Conservation (phyloP, 352 stramenopile species). For the Pythium apleroticum region DNA sequence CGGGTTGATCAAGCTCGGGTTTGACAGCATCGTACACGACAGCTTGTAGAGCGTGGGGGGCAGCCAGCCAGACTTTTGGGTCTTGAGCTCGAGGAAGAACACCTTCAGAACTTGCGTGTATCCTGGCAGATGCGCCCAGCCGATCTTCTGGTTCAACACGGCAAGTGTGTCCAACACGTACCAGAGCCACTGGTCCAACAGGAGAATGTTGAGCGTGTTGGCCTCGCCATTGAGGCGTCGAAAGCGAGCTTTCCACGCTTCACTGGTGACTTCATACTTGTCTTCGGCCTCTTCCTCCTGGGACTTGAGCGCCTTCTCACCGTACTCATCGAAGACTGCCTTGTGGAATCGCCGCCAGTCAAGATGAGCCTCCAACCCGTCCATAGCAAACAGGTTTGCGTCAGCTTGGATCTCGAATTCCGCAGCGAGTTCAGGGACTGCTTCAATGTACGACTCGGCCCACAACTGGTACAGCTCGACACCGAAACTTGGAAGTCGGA, state of each 20-base stretch:
- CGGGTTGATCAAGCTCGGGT: conserved; percentile 85
- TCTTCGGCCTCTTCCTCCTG: conserved; percentile 89
- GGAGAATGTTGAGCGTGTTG: conserved; percentile 87
- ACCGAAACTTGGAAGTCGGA: conserved; percentile 83
- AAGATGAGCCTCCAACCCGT: conserved; percentile 83
- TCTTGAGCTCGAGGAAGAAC: conserved; percentile 89
- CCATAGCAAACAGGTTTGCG: conserved; percentile 87
- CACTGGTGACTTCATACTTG: conserved; percentile 87
- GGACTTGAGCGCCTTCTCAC: conserved; percentile 81
- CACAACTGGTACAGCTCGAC: conserved; percentile 88
- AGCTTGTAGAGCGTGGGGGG: conserved; percentile 87
- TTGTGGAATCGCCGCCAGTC: conserved; percentile 91
- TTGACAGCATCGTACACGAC: conserved; percentile 89
- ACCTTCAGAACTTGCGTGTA: conserved; percentile 89
- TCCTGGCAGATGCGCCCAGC: conserved; percentile 79
- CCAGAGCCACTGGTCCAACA: conserved; percentile 89
- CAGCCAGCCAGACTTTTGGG: conserved; percentile 85
- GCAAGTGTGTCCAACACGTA: conserved; percentile 89
- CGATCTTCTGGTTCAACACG: conserved; percentile 89
- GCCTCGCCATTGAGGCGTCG: conserved; percentile 75
- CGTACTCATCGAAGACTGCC: conserved; percentile 83
- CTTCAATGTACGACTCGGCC: conserved; percentile 83
- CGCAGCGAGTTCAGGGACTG: conserved; percentile 67
- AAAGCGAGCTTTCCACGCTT: conserved; percentile 83
- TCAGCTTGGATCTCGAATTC: conserved; percentile 85